A percentile compares a stretch with the other conserved stretches of the same genome.
Evolutionary conservation across 305 asterid species (phyloP).

Genomic region (Fraxinus latifolia): DNA sequence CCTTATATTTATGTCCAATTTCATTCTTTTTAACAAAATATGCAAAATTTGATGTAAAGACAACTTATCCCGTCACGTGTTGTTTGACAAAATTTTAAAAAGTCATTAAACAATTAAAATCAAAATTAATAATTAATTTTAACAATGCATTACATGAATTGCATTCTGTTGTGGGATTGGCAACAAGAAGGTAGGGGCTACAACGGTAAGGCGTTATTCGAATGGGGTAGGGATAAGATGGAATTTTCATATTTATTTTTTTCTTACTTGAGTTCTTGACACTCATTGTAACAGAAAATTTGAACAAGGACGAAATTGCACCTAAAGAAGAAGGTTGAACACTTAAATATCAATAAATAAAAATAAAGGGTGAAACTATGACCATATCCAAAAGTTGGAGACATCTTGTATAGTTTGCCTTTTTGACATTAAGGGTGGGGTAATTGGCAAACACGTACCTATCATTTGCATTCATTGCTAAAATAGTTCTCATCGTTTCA

Average conservation of each 20-base stretch:
- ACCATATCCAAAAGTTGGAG: neutral
- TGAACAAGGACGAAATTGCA: neutral
- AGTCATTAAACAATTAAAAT: neutral
- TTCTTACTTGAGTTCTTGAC: neutral
- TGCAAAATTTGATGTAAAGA: neutral
- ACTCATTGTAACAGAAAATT: too few relatives aligned
- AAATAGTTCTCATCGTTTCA: neutral
- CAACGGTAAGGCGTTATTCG: neutral
- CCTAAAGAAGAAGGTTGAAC: neutral
- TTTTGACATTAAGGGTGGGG: neutral
- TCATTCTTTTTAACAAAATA: neutral
- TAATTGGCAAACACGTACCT: too few relatives aligned
- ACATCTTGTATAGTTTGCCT: neutral
- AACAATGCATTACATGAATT: too few relatives aligned
- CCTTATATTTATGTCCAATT: neutral
- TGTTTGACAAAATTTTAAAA: neutral
- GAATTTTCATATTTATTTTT: neutral
- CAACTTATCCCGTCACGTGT: neutral
- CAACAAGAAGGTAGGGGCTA: neutral
- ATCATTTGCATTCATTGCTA: neutral
- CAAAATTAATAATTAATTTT: neutral
- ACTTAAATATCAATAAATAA: neutral
- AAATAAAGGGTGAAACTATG: neutral
- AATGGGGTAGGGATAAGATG: neutral
- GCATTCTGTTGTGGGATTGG: too few relatives aligned